Evolutionary conservation across 1,284 basidiomycete genomes (phyloP).

Genomic region (Heterobasidion annosum): DNA sequence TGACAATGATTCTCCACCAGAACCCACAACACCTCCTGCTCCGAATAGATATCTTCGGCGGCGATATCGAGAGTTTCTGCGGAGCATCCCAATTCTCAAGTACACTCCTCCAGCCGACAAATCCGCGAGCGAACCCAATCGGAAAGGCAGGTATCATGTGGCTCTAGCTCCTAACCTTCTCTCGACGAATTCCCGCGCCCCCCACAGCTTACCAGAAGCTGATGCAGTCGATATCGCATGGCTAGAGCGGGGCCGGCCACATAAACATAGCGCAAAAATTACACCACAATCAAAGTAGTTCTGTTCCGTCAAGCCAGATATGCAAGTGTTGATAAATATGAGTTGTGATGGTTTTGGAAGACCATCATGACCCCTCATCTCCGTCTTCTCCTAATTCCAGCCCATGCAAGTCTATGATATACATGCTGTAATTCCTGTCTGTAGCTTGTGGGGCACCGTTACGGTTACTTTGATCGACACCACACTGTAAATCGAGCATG

Average conservation of each 20-base stretch:
- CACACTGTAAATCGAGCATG: slow-evolving; percentile 84
- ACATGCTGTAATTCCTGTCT: slow-evolving; percentile 69
- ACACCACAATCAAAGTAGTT: too few species aligned
- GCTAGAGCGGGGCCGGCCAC: slow-evolving; percentile 15
- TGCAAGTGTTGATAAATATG: background rate
- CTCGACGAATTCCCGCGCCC: slow-evolving; percentile 6
- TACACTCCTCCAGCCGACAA: slow-evolving; percentile 14
- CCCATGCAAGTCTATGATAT: slow-evolving; percentile 75
- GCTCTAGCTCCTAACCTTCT: slow-evolving; percentile 21
- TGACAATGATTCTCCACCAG: background rate
- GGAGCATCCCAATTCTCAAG: slow-evolving; percentile 45
- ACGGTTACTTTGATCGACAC: slow-evolving; percentile 53
- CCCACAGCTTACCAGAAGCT: slow-evolving; percentile 14
- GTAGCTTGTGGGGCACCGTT: slow-evolving; percentile 39
- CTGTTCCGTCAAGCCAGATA: background rate
- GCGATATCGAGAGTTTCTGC: slow-evolving; percentile 53
- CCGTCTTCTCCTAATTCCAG: slow-evolving; percentile 51
- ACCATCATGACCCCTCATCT: background rate
- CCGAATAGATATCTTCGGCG: slow-evolving; percentile 50
- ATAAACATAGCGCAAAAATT: too few species aligned
- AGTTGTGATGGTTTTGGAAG: background rate
- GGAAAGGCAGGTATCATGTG: slow-evolving; percentile 18
- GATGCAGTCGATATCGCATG: slow-evolving; percentile 24
- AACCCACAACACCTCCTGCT: background rate
- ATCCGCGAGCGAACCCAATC: slow-evolving; percentile 1